Evolutionary conservation across 139 green algal species (phyloP).

Genomic region (Tetradesmus obliquus): DNA sequence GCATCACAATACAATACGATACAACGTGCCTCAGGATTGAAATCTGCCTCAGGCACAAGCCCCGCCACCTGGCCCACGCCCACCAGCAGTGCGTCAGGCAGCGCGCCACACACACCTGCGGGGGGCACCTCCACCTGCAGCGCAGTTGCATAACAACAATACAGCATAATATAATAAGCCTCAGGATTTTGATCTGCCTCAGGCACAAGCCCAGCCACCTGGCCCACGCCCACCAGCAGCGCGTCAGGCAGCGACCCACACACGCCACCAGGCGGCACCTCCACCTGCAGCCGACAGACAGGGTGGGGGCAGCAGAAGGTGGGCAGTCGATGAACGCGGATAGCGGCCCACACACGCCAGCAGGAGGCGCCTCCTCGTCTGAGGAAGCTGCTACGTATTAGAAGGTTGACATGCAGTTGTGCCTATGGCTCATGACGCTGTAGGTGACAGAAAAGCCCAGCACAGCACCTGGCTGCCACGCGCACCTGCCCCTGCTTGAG

Average conservation of each 20-base stretch:
- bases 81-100: conserved; percentile 62
- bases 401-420: neutral
- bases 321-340: neutral
- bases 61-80: conserved; percentile 57
- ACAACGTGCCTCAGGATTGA: neutral
- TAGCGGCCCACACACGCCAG: conserved; percentile 32
- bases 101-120: conserved; percentile 23
- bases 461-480: neutral
- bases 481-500: conserved; percentile 74
- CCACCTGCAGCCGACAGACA: conserved; percentile 51
- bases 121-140: conserved; percentile 51
- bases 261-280: conserved; percentile 35
- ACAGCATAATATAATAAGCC: neutral
- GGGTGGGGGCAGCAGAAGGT: neutral
- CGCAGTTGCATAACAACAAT: neutral
- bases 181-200: neutral
- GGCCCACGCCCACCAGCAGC: conserved; percentile 54
- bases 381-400: neutral
- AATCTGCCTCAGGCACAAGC: conserved; percentile 4
- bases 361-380: conserved; percentile 32
- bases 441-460: too few species aligned
- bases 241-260: conserved; percentile 50
- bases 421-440: neutral
- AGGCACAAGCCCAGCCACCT: conserved; percentile 58
- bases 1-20: neutral